Evolutionary conservation across 176 grass and related monocot species (phyloP), one percentile per base, ranked within the genome.

Genomic region (Zoysia japonica): DNA sequence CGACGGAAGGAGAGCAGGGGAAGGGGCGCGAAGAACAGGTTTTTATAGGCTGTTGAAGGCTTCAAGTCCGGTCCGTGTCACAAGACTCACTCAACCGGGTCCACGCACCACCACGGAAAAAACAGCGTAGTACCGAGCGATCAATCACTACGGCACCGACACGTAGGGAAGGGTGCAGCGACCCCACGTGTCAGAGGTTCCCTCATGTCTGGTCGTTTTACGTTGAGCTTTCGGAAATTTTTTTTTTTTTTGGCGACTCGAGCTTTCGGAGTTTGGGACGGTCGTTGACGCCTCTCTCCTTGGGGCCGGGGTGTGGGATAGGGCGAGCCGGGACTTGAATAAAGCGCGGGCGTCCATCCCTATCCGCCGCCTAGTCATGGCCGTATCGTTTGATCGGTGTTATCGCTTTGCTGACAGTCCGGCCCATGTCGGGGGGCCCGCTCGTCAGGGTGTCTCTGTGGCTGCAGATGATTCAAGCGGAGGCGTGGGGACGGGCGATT

Each of bases 361-460:
- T 76, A 83, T 84, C 66, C 37, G 36, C 11, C 38, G 74, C 74
- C 66, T 17, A 78, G 74, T 78, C 82, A 84, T 63, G 74, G 82
- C 54, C 74, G 75, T 70, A 44, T 78, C 60, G 68, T 49, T n/a
- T 37, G 11, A 52, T 69, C 53, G 76, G 76, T 7, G 76, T 84
- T 84, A 88, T 75, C 76, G 16, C 2, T 65, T 80, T 35, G 3
- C 76, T 80, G 76, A 84, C 70, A 75, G 16, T 55, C 1, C 0
- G 78, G 77, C 46, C 78, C 78, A 16, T 35, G n/a, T 10, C 0
- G 53, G 12, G 50, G 65, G 77, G 1, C 40, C 77, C 50, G 5
- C 10, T 10, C 1, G 14, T 16, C 52, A 13, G 74, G 9, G 1
- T 5, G 39, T 0, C 0, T 65, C 3, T 50, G 85, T 67, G 85